Percentiles rank a stretch among this genome's conserved stretches.
These are phyloP conservation scores for Russula emetica DNA, from an alignment of 768 basidiomycete species.

Conservation along the genomic window DNA sequence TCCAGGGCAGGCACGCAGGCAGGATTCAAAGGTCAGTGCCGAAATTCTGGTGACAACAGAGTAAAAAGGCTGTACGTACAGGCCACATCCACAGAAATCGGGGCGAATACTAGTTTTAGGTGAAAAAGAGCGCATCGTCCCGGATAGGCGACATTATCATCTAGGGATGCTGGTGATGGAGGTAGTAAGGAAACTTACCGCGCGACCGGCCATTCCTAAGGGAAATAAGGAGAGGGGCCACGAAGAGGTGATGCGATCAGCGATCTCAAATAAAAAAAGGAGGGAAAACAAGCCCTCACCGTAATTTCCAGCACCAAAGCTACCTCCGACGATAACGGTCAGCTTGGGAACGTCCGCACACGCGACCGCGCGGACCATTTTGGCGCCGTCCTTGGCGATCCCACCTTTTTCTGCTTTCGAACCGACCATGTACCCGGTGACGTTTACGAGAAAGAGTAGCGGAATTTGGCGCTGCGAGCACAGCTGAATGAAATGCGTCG, in stretches of 20 bases:
- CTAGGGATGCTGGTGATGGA: not conserved
- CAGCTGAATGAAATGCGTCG: slow-evolving; percentile 91
- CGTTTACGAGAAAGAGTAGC: slow-evolving; percentile 89
- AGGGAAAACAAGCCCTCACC: slow-evolving; percentile 44
- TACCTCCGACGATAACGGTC: slow-evolving; percentile 89
- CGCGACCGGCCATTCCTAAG: slow-evolving; percentile 86
- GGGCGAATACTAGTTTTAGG: slow-evolving; percentile 68
- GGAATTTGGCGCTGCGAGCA: slow-evolving; percentile 91
- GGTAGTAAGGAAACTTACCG: slow-evolving; percentile 50
- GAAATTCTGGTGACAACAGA: slow-evolving; percentile 12
- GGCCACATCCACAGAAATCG: slow-evolving; percentile 99
- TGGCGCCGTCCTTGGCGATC: slow-evolving; percentile 93
- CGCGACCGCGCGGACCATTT: slow-evolving; percentile 95
- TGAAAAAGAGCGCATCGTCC: slow-evolving; percentile 1
- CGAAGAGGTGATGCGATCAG: not conserved
- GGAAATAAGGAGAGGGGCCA: not conserved
- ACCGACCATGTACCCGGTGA: slow-evolving; percentile 98
- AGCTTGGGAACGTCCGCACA: slow-evolving; percentile 93
- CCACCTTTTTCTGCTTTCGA: slow-evolving; percentile 92
- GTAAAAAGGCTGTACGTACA: slow-evolving; percentile 42
- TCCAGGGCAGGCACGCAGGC: not conserved
- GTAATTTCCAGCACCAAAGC: slow-evolving; percentile 94
- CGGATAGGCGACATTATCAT: slow-evolving; percentile 9
- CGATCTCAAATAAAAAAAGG: slow-evolving; percentile 7
- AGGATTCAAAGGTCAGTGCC: not conserved